Evolutionary conservation across 1,284 basidiomycete species (phyloP).

Genomic region (Ceratobasidium sp.): DNA sequence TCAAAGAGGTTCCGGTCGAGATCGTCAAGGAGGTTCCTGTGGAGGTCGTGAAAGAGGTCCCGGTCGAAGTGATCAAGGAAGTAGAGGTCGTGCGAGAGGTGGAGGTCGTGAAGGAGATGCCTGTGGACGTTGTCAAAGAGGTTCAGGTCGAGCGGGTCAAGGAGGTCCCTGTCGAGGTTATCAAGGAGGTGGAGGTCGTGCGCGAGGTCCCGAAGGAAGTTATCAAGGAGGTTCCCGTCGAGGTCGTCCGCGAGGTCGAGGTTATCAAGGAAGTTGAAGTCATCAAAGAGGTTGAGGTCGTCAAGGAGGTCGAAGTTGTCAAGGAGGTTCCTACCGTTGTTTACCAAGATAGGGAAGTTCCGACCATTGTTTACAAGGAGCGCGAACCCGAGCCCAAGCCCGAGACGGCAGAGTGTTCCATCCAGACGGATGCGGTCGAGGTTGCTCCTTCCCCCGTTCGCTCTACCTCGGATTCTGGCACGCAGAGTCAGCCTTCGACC

Average conservation of each 20-base stretch:
- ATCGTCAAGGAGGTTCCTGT: conserved; percentile 56
- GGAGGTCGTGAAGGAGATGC: conserved; percentile 52
- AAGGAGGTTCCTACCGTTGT: conserved; percentile 56
- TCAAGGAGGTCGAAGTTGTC: conserved; percentile 59
- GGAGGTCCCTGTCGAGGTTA: conserved; percentile 55
- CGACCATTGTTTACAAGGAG: conserved; percentile 53
- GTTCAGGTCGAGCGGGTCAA: conserved; percentile 50
- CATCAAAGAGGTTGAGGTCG: conserved; percentile 56
- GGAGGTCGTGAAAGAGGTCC: conserved; percentile 57
- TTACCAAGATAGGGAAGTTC: conserved; percentile 51
- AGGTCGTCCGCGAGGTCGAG: conserved; percentile 57
- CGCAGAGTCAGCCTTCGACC: conserved; percentile 58
- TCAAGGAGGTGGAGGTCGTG: conserved; percentile 52
- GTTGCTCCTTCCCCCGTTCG: conserved; percentile 4
- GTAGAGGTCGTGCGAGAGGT: conserved; percentile 59
- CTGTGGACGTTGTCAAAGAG: conserved; percentile 50
- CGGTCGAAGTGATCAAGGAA: conserved; percentile 57
- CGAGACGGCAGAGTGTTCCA: conserved; percentile 47
- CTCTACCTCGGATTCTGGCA: conserved; percentile 60
- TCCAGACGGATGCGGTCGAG: conserved; percentile 48
- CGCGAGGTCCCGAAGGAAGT: conserved; percentile 56
- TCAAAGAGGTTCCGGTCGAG: conserved; percentile 58
- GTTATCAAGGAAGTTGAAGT: conserved; percentile 56
- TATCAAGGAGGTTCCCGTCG: conserved; percentile 55
- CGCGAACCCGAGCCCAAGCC: conserved; percentile 53